Evolutionary conservation across 495 filamentous ascomycete genomes (phyloP), one percentile per base, ranked within the genome.

Genomic region (Amphirosellinia nigrospora): DNA sequence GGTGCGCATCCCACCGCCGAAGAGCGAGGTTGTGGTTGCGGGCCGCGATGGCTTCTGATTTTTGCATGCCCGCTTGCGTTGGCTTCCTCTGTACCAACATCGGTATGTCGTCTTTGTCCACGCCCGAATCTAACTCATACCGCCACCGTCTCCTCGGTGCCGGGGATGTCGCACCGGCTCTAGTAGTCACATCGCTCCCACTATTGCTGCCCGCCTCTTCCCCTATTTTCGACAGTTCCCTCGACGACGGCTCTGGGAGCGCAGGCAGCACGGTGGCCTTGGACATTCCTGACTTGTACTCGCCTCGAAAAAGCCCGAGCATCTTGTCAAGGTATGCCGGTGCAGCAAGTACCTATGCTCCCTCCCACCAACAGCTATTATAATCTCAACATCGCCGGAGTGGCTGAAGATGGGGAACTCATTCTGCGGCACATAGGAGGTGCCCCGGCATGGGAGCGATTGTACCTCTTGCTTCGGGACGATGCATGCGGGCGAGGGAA

Each of bases 341-440:
- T 97, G 94, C 23, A 97, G 87, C 46, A 97, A 86, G 76, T 97
- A 97, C 30, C 92, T 87, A 76, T 89, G 90, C 79, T 94, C 92
- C 71, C 91, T 89, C 45, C 89, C 85, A 60, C 88, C 89, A 26
- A 86, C 89, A 48, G 79, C 79, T 69, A 97, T 89, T 46, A 95
- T 75, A 70, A 97, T 93, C 82, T 97, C 94, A 72, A 96, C 93
- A 79, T 97, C 94, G 75, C 94, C 94, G 30, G 90, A 93, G 70
- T 96, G 90, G 48, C 89, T 91, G 80, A 98, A 98, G 70, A 95
- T 84, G 36, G 94, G 94, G 77, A 97, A 98, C 71, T 97, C 94
- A 77, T 97, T 97, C 77, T 92, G 91, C 55, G 91, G 87, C 46
- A 88, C 81, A 78, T 90, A 91, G 15, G 88, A 84, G 55, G 84